Percentiles rank a stretch among this genome's conserved stretches.
Evolutionary conservation across 208 protist genomes (phyloP).

Genomic region (Crithidia sp.): DNA sequence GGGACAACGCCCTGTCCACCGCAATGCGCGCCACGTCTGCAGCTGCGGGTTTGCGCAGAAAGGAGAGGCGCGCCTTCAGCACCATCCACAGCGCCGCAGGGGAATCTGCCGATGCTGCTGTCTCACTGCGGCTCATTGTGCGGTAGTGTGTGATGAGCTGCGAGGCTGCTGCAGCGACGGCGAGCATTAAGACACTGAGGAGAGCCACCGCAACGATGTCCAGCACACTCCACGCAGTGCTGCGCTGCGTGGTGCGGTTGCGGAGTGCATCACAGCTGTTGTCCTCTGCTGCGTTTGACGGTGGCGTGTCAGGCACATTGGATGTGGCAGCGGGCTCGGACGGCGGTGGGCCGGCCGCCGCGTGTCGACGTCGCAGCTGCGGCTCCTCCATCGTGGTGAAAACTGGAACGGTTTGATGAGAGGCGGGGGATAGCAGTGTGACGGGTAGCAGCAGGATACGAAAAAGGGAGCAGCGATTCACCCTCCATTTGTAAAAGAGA

Average conservation of each 20-base stretch:
- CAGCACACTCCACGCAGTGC: background rate
- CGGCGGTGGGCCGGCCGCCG: no score
- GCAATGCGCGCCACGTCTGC: background rate
- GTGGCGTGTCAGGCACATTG: background rate
- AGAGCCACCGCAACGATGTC: background rate
- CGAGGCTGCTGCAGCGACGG: background rate
- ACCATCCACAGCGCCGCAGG: background rate
- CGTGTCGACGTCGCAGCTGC: background rate
- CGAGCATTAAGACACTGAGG: background rate
- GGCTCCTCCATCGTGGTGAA: background rate
- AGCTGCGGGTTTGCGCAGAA: background rate
- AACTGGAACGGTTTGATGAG: background rate
- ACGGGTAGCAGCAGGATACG: background rate
- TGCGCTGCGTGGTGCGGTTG: background rate
- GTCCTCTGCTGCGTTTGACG: background rate
- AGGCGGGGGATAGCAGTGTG: background rate
- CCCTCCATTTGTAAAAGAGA: background rate
- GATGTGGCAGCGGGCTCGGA: no score
- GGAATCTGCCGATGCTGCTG: background rate
- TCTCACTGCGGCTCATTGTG: background rate
- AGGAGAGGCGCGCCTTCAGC: background rate
- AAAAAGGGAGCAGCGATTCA: background rate
- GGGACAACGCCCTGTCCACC: constrained; percentile 31
- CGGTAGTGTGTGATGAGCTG: constrained; percentile 1
- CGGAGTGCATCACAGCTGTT: no score